Conservation (phyloP, 306 rosid genomes). For the Luffa aegyptiaca region DNA sequence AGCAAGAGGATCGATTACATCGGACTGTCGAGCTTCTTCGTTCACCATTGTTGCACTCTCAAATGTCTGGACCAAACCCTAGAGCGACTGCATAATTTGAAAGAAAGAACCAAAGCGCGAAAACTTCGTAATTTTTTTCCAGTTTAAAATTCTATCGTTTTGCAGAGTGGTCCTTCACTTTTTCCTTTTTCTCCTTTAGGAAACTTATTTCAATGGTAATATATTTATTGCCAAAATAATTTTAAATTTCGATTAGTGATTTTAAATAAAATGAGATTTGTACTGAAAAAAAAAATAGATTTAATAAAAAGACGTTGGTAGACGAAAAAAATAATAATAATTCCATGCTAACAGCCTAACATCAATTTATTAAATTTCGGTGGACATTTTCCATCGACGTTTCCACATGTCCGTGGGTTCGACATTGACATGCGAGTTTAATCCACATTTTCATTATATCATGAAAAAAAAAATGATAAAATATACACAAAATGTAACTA, state of each 20-base stretch:
- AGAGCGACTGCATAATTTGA: slow-evolving; percentile 2
- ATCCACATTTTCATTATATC: too few species aligned
- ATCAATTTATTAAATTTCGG: too few species aligned
- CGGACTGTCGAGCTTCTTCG: slow-evolving; percentile 15
- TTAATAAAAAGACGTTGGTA: too few species aligned
- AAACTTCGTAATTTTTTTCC: neutral
- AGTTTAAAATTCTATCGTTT: neutral
- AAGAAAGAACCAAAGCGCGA: neutral
- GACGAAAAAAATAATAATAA: too few species aligned
- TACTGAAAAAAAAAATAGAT: too few species aligned
- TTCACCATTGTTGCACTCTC: slow-evolving; percentile 22
- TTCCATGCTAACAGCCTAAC: too few species aligned
- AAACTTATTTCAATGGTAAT: neutral
- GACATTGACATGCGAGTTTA: too few species aligned
- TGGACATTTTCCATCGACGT: too few species aligned
- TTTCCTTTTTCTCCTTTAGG: neutral
- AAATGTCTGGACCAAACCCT: neutral
- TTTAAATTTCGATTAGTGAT: neutral
- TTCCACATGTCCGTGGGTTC: too few species aligned
- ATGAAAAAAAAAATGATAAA: too few species aligned
- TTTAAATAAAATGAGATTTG: too few species aligned
- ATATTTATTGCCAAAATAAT: neutral
- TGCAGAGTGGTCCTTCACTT: neutral
- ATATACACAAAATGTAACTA: too few species aligned
- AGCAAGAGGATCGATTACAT: slow-evolving; percentile 40